Base-by-base conservation (phyloP, 2,329 filamentous ascomycete species). In the Aspergillus amoenus region DNA sequence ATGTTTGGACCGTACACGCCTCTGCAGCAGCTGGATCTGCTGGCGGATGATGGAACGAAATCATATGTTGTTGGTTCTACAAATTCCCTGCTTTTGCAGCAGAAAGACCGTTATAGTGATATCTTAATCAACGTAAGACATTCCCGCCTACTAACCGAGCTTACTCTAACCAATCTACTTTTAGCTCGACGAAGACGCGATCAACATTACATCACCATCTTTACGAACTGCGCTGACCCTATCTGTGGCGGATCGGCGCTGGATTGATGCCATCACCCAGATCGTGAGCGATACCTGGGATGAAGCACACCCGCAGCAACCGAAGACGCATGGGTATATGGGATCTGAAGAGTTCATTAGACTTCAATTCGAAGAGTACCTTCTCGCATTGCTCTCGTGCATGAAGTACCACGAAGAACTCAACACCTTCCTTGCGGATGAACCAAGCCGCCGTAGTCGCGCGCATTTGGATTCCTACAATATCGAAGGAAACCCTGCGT, bases 341-440 rank as follows among this genome's bases (percentile, higher is more conserved):
- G 94, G 94, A 30, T 97, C 92, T 61, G 94, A 99, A 76, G 94
- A 97, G 71, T 97, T 97, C 69, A 99, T 99, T 66, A 86, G 94
- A 30, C 85, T 97, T 41, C 93, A 97, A 68, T 99, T 99, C 61
- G 94, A 99, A 75, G 93, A 97, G 68, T 99, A 99, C 70, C 83
- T 99, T 5, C 83, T 97, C 22, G 91, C 92, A 0, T 82, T 99
- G 61, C 85, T 97, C 43, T 90, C 93, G 0, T 87, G 90, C 0
- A 89, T 93, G 64, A 97, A 97, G 72, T 97, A 96, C 71, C 92
- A 92, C 73, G 87, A 85, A 67, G 88, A 88, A 68, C 78, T 87
- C 24, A 72, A 75, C 43, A 68, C 65, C 17, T 75, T 77, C 56
- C 77, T 85, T 61, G 73, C 76, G 5, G 75, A 81, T 55, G 82